phyloP scores from a whole-genome alignment of 2,329 filamentous ascomycete species.

The Ascochyta fabae region DNA sequence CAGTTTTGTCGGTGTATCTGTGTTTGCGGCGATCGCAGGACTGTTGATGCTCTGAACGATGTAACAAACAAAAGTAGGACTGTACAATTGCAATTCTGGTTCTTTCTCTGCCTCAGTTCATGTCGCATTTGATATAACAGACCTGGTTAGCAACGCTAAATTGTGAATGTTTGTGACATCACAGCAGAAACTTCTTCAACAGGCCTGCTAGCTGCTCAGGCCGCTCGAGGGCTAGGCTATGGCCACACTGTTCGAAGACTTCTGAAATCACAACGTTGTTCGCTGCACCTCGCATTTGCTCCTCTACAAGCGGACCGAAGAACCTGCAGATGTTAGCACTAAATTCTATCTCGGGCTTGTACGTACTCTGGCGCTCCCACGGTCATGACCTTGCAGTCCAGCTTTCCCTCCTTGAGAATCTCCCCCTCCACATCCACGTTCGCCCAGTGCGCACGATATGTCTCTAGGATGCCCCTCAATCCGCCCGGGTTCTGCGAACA shows the following conservation, averaged over 20 bases:
- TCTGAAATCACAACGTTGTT: conserved; percentile 39
- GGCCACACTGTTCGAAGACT: conserved; percentile 28
- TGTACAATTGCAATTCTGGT: too few species aligned
- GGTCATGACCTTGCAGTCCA: conserved; percentile 29
- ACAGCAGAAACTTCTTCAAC: conserved; percentile 22
- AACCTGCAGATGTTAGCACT: conserved; percentile 14
- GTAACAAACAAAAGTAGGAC: neutral
- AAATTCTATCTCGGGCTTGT: neutral
- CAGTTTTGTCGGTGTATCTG: conserved; percentile 8
- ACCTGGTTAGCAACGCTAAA: too few species aligned
- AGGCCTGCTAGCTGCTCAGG: conserved; percentile 24
- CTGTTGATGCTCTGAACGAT: conserved; percentile 22
- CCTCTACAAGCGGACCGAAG: conserved; percentile 25
- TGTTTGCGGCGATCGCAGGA: conserved; percentile 20
- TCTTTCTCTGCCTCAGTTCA: too few species aligned
- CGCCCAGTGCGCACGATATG: conserved; percentile 29
- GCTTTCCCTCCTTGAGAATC: conserved; percentile 23
- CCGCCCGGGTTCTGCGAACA: conserved; percentile 30
- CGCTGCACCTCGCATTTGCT: conserved; percentile 38
- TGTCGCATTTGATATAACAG: too few species aligned
- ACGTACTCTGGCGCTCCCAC: conserved; percentile 30
- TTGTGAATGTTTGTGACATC: neutral
- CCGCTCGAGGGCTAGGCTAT: conserved; percentile 28
- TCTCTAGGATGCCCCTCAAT: conserved; percentile 26
- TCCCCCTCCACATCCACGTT: conserved; percentile 31